These are phyloP conservation scores for Leishmania braziliensis DNA, from an alignment of 208 protist species.

Conservation along the genomic window DNA sequence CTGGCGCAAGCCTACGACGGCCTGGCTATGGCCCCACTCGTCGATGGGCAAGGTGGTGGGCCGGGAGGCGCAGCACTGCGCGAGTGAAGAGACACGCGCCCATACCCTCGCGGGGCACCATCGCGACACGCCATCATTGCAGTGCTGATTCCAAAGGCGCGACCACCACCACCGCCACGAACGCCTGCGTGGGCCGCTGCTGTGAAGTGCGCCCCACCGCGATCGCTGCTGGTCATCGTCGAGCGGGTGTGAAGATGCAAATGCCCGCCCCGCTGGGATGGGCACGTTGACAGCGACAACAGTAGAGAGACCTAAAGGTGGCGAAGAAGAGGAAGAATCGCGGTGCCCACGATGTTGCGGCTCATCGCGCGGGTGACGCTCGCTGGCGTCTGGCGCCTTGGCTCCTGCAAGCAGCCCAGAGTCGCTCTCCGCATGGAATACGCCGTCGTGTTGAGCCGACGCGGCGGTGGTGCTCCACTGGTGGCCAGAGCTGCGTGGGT, in stretches of 20 bases:
- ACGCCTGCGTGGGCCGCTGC: not conserved
- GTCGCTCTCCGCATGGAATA: not conserved
- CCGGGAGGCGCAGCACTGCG: not conserved
- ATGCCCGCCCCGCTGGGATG: not conserved
- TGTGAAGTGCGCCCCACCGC: not conserved
- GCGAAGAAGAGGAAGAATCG: not conserved
- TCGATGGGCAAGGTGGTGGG: not conserved
- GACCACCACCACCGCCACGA: not conserved
- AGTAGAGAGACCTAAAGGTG: not conserved
- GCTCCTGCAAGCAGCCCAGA: not conserved
- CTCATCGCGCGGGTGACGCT: not conserved
- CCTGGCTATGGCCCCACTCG: not conserved
- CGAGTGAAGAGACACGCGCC: not conserved
- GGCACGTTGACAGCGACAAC: not conserved
- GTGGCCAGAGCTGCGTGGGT: not conserved
- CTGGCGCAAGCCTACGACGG: not conserved
- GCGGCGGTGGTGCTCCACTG: not conserved
- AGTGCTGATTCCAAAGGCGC: not conserved
- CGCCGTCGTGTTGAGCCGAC: not conserved
- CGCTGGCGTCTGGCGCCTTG: not conserved
- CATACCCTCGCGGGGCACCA: not conserved
- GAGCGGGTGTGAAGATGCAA: not conserved
- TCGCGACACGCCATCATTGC: not conserved
- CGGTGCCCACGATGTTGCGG: not conserved
- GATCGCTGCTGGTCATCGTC: not conserved